These are phyloP conservation scores for Kwoniella shandongensis DNA, from an alignment of 768 basidiomycete species.

Conservation along the genomic window DNA sequence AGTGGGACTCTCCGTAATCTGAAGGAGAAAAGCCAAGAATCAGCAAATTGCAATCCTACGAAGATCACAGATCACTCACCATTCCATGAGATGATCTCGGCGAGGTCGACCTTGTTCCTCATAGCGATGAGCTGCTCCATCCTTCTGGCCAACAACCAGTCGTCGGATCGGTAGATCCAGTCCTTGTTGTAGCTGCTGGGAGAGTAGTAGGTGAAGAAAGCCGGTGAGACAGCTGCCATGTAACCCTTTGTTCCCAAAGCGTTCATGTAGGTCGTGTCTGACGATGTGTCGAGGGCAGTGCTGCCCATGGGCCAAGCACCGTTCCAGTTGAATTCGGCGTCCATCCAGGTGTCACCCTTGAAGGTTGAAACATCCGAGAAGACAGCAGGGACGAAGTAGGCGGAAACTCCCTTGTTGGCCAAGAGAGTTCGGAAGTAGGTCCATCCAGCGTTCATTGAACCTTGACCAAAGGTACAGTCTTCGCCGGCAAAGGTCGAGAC, in stretches of 20 bases:
- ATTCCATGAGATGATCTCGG: constrained; percentile 55
- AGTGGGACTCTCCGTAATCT: constrained; percentile 51
- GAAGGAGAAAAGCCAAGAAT: neutral
- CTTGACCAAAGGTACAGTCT: constrained; percentile 53
- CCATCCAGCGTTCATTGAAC: constrained; percentile 45
- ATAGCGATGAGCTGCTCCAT: constrained; percentile 52
- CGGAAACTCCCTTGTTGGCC: constrained; percentile 7
- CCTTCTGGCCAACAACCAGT: constrained; percentile 52
- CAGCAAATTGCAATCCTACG: neutral
- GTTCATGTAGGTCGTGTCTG: constrained; percentile 37
- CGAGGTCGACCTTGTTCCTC: constrained; percentile 49
- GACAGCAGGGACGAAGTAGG: constrained; percentile 32
- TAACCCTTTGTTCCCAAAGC: constrained; percentile 47
- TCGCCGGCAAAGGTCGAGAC: constrained; percentile 54
- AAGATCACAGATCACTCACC: constrained; percentile 36
- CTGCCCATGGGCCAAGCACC: constrained; percentile 68
- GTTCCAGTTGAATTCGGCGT: constrained; percentile 63
- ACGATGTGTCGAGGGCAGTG: constrained; percentile 54
- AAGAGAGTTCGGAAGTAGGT: constrained; percentile 34
- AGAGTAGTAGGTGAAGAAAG: constrained; percentile 55
- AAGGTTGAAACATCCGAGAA: constrained; percentile 35
- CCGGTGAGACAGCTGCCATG: constrained; percentile 51
- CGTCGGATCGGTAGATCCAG: constrained; percentile 54
- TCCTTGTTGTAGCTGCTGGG: constrained; percentile 51
- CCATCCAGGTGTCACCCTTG: constrained; percentile 54